Conservation (phyloP, 1,139 yeast genomes). For the Candida sp. region DNA sequence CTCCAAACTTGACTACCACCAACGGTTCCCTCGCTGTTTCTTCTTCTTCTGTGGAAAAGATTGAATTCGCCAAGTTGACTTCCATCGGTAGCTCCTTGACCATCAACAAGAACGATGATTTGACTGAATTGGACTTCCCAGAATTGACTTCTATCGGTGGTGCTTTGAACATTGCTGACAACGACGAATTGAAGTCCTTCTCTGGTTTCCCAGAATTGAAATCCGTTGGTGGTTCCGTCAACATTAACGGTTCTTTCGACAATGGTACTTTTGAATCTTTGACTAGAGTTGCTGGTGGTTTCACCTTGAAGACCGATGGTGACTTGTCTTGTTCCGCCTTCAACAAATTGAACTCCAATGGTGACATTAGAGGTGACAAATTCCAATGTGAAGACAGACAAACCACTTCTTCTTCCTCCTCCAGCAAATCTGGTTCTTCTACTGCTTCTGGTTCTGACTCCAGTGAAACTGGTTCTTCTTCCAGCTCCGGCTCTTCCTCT, state of each 20-base stretch:
- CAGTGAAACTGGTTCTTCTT: slow-evolving; percentile 26
- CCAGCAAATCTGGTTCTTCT: slow-evolving; percentile 38
- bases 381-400: slow-evolving; percentile 80
- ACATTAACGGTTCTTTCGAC: slow-evolving; percentile 78
- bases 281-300: slow-evolving; percentile 89
- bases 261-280: slow-evolving; percentile 77
- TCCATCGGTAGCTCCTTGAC: slow-evolving; percentile 83
- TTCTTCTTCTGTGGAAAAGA: slow-evolving; percentile 60
- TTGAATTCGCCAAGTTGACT: slow-evolving; percentile 60
- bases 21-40: slow-evolving; percentile 84
- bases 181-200: slow-evolving; percentile 67
- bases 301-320: slow-evolving; percentile 76
- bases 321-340: slow-evolving; percentile 83
- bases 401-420: slow-evolving; percentile 48
- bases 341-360: slow-evolving; percentile 66
- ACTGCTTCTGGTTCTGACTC: slow-evolving; percentile 25
- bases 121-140: slow-evolving; percentile 73
- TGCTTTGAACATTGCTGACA: slow-evolving; percentile 87
- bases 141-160: slow-evolving; percentile 78
- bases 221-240: slow-evolving; percentile 87
- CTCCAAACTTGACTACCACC: slow-evolving; percentile 69
- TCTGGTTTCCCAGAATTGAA: slow-evolving; percentile 76
- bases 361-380: slow-evolving; percentile 89
- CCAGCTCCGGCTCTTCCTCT: slow-evolving; percentile 18
- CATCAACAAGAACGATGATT: slow-evolving; percentile 71